Percentiles rank a stretch among this genome's conserved stretches.
Evolutionary conservation across 768 basidiomycete species (phyloP).

Genomic region (Naganishia friedmannii): DNA sequence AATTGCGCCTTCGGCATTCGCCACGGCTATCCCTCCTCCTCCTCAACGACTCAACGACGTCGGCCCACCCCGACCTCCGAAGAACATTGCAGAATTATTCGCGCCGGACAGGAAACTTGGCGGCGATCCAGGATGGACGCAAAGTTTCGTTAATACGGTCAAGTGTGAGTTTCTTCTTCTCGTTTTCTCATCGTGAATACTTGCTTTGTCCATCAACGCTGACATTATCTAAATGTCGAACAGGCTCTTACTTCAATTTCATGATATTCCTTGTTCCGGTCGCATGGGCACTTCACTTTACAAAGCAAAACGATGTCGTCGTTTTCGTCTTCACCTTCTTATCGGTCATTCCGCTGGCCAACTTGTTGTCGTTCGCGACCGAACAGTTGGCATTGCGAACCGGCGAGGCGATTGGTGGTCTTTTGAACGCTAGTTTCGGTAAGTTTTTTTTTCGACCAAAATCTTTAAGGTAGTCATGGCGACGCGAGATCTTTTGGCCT

Average conservation of each 20-base stretch:
- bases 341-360: slow-evolving; percentile 58
- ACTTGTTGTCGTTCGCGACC: slow-evolving; percentile 59
- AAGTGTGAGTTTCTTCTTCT: slow-evolving; percentile 9
- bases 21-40: slow-evolving; percentile 6
- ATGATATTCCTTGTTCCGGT: slow-evolving; percentile 59
- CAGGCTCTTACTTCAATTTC: slow-evolving; percentile 53
- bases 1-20: slow-evolving; percentile 7
- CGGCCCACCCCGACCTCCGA: slow-evolving; percentile 27
- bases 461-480: no score
- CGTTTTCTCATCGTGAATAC: neutral
- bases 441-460: neutral
- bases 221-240: neutral
- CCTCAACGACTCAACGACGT: slow-evolving; percentile 11
- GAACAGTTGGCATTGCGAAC: slow-evolving; percentile 56
- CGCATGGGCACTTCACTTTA: slow-evolving; percentile 57
- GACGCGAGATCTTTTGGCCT: no score
- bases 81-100: slow-evolving; percentile 28
- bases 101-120: slow-evolving; percentile 31
- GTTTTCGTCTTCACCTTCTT: slow-evolving; percentile 59
- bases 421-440: slow-evolving; percentile 61
- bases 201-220: neutral
- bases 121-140: slow-evolving; percentile 29
- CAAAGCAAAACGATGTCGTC: slow-evolving; percentile 52
- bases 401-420: slow-evolving; percentile 58
- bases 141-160: slow-evolving; percentile 28